Evolutionary conservation across 805 yeast genomes (phyloP), one percentile per base, ranked within the genome.

Genomic region (Wilhelminamyces savonicus): DNA sequence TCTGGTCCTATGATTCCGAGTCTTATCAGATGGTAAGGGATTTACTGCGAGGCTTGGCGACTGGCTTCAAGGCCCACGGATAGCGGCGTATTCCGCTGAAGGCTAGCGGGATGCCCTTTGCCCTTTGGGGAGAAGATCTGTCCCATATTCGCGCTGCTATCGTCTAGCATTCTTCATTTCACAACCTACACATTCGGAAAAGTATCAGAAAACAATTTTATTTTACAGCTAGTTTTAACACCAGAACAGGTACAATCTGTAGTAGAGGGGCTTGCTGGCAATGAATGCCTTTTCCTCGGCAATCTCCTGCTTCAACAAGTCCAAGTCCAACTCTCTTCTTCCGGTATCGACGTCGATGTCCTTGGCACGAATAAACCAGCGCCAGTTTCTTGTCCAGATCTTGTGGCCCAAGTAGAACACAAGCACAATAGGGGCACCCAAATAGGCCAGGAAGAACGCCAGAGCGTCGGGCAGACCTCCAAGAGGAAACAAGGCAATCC

Each of bases 401-500:
- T 78, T 78, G 64, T 78, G 82, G 36, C 61, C 71, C 12, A 71
- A 13, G 55, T 70, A 78, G 55, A 75, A 70, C 2, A 55, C 71
- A 21, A 83, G 31, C 23, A 80, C 62, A 27, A 82, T 70, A 13
- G 84, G 83, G 34, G 69, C 65, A 9, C 85, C 74, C 43, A 84
- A 61, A 54, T 78, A 83, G 16, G 74, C 61, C 48, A 69, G 60
- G 65, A 84, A 84, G 67, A 84, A 84, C 26, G 44, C 56, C 23
- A 55, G 44, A 7, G 84, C 82, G 48, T 59, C 64, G 30, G 81
- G 74, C 7, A 54, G 26, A 5, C 35, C 62, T 10, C 76, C 75
- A 26, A 76, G 48, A 31, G 94, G 94, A 68, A 67, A 83, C 24
- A 82, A 59, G 5, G 92, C 88, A 35, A 79, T 68, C 85, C 90